Base-by-base conservation (phyloP, 441 rosid genomes). In the Pelargonium cotyledonis region DNA sequence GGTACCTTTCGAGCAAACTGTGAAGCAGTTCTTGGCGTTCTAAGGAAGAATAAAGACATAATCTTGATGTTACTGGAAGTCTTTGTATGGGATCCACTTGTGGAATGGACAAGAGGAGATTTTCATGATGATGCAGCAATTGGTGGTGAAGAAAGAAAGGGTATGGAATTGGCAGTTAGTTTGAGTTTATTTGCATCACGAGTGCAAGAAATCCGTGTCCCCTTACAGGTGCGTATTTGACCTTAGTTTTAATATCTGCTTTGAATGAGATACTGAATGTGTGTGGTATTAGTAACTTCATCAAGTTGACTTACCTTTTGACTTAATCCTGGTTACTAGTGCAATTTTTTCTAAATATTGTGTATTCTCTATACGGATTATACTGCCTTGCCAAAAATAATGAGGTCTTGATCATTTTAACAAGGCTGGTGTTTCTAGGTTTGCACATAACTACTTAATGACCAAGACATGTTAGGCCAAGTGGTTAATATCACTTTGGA, bases 141-240 rank as follows among this genome's bases (percentile, higher is more conserved):
- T 82, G 97, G 90, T 71, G 97, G 97, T 73, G 97, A 88, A 82
- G 99, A 95, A 86, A 90, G 99, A 81, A 95, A 91, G 81, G 97
- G 97, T 78, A 95, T 95, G 99, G 99, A 95, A 80, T 80, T 92
- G 77, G 97, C 99, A 8, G 97, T 95, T 78, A 90, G 97, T 87
- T 85, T 95, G 88, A 95, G 97, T 83, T 89, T 95, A 77, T 95
- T 95, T 90, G 89, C 97, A 73, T 91, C 99, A 69, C 87, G 99
- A 75, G 94, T 95, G 81, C 99, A 92, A 83, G 99, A 95, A 84
- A 90, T 92, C 68, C 97, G 97, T 72, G 88, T 90, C 83, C 96
- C 96, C 57, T 78, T 95, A 83, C 97, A 95, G 99, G 99, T 95
- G 82, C 43, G 44, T 76, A 66, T 72, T 77, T 69, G 58, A 66